A percentile compares a stretch with the other conserved stretches of the same genome.
These are phyloP conservation scores for Stachybotrys chlorohalonatus DNA, from an alignment of 2,329 filamentous ascomycete genomes.

Conservation along the genomic window DNA sequence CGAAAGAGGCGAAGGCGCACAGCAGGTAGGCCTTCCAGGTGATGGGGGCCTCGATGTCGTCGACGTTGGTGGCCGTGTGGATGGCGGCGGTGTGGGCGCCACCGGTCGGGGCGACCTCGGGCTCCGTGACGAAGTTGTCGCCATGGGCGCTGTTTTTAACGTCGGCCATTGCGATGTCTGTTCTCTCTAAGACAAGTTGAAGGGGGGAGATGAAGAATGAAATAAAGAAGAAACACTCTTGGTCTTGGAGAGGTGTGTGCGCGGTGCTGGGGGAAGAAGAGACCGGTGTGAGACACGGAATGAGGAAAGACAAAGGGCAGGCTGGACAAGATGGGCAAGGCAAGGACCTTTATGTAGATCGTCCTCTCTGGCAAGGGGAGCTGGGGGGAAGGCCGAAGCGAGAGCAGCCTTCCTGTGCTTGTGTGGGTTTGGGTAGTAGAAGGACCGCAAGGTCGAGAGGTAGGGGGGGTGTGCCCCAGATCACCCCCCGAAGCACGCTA, in stretches of 20 bases:
- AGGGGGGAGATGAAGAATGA: background rate
- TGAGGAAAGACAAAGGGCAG: background rate
- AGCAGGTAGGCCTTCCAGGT: slow-evolving; percentile 61
- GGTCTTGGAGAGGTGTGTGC: background rate
- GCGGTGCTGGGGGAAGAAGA: background rate
- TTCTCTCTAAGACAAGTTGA: background rate
- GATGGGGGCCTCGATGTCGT: slow-evolving; percentile 57
- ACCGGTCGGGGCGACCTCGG: slow-evolving; percentile 7
- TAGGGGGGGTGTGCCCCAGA: background rate
- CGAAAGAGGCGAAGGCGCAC: slow-evolving; percentile 62
- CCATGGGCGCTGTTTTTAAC: background rate
- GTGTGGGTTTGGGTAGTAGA: too few relatives aligned
- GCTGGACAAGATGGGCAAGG: background rate
- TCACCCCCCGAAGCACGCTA: background rate
- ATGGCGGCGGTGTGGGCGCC: slow-evolving; percentile 22
- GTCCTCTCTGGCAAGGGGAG: background rate
- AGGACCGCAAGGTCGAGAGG: too few relatives aligned
- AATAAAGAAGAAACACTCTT: background rate
- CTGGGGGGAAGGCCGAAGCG: background rate
- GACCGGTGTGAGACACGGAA: background rate
- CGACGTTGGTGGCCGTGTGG: slow-evolving; percentile 39
- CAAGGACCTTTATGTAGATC: background rate
- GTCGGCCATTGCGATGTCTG: background rate
- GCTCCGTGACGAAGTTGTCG: slow-evolving; percentile 12
- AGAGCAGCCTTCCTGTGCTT: background rate